Base-by-base conservation (phyloP, 2,329 filamentous ascomycete genomes). In the Cercospora sojina region DNA sequence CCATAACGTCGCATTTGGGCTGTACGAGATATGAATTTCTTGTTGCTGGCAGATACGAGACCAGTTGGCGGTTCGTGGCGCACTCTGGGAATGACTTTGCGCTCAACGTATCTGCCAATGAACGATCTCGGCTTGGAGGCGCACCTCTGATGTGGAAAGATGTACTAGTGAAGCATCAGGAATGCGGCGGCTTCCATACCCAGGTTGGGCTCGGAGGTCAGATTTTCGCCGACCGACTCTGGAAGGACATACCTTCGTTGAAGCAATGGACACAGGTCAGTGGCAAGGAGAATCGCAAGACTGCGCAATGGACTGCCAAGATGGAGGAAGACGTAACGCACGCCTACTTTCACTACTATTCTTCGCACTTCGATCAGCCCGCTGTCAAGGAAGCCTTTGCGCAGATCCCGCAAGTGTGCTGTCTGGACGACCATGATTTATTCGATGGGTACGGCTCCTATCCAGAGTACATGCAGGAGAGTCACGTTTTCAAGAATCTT, bases 71-170 rank as follows among this genome's bases (percentile, higher is more conserved):
- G 25, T 98, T 98, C 77, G 91, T 98, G 73, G 92, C 93, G 10
- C 95, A 97, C 74, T 97, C 93, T 13, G 94, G 94, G 3, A 98
- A 98, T 75, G 95, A 99, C 77, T 99, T 98, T 78, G 91, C 92
- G 0, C 85, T 96, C 29, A 90, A 91, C 70, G 95, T 96, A 1
- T 93, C 89, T 69, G 90, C 93, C 63, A 92, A 90, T 68, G 95
- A 99, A 73, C 87, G 94, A 51, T 87, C 89, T 32, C 91, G 90
- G 73, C 85, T 98, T 1, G 95, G 95, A 31, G 95, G 95, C 1
- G 86, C 96, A 1, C 92, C 93, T 0, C 91, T 95, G 76, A 96
- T 99, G 94, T 99, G 95, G 95, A 98, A 97, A 75, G 95, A 99
- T 74, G 93, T 99, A 29, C 85, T 99, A 76, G 93, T 97, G 80